Evolutionary conservation across 768 basidiomycete genomes (phyloP).

Genomic region (Chiua virens): DNA sequence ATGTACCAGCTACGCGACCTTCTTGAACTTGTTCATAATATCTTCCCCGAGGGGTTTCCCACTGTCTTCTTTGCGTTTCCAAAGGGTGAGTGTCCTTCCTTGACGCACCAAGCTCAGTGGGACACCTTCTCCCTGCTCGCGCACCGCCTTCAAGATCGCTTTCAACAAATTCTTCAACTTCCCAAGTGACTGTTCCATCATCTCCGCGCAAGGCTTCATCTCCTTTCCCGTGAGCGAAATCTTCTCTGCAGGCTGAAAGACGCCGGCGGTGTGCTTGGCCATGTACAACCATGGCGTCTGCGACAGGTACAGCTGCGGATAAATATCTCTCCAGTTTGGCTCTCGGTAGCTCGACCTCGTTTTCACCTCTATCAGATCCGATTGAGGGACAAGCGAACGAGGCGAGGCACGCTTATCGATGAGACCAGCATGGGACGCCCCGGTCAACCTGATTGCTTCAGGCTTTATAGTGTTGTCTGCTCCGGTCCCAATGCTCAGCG

Average conservation of each 20-base stretch:
- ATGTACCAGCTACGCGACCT: no score
- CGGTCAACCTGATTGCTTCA: neutral
- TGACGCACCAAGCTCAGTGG: slow-evolving; percentile 57
- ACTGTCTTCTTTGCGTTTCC: slow-evolving; percentile 39
- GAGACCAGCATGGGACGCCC: slow-evolving; percentile 3
- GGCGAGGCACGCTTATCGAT: slow-evolving; percentile 25
- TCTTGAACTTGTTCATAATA: slow-evolving; percentile 24
- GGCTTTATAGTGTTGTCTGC: neutral
- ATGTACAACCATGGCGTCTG: slow-evolving; percentile 63
- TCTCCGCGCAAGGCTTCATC: slow-evolving; percentile 23
- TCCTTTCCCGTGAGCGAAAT: slow-evolving; percentile 33
- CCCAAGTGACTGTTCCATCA: slow-evolving; percentile 18
- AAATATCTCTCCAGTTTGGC: slow-evolving; percentile 59
- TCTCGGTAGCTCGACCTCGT: slow-evolving; percentile 30
- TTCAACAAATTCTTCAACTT: slow-evolving; percentile 30
- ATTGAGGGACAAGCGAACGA: slow-evolving; percentile 35
- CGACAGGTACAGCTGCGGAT: slow-evolving; percentile 68
- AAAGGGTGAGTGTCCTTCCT: slow-evolving; percentile 44
- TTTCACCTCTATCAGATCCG: slow-evolving; percentile 35
- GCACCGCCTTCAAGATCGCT: slow-evolving; percentile 47
- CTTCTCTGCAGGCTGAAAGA: slow-evolving; percentile 52
- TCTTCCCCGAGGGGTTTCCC: slow-evolving; percentile 20
- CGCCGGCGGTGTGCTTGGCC: slow-evolving; percentile 55
- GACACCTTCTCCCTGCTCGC: slow-evolving; percentile 51
- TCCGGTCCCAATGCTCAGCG: slow-evolving; percentile 17